A percentile compares a stretch with the other conserved stretches of the same genome.
phyloP scores from a whole-genome alignment of 2,329 filamentous ascomycete species.

The Mycocentrospora acerina region DNA sequence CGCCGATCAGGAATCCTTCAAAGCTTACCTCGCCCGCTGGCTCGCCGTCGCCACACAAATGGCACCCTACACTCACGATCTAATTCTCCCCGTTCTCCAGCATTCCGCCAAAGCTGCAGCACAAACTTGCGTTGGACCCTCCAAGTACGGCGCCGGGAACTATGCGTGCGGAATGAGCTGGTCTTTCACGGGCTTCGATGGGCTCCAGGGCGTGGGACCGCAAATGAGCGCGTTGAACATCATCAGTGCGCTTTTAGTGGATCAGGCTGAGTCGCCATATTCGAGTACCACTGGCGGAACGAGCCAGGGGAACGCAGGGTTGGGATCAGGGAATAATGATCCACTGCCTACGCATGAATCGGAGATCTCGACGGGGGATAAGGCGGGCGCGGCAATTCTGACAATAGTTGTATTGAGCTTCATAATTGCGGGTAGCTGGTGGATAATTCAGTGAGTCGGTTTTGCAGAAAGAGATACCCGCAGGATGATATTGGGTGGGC shows the following conservation, averaged over 20 bases:
- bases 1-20: slow-evolving; percentile 48
- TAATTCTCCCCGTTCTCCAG: slow-evolving; percentile 55
- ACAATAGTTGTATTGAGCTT: slow-evolving; percentile 36
- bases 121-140: slow-evolving; percentile 53
- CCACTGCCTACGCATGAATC: slow-evolving; percentile 13
- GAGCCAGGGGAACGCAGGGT: slow-evolving; percentile 47
- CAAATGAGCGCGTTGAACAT: slow-evolving; percentile 60
- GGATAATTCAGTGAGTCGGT: slow-evolving; percentile 18
- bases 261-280: slow-evolving; percentile 44
- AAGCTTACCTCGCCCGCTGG: slow-evolving; percentile 51
- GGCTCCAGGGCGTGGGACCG: slow-evolving; percentile 55
- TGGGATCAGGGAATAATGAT: slow-evolving; percentile 38
- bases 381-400: slow-evolving; percentile 46
- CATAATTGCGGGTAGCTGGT: slow-evolving; percentile 24
- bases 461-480: no score
- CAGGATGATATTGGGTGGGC: no score
- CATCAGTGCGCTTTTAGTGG: slow-evolving; percentile 49
- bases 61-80: slow-evolving; percentile 56
- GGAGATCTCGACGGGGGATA: slow-evolving; percentile 40
- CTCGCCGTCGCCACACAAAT: slow-evolving; percentile 59
- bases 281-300: slow-evolving; percentile 55
- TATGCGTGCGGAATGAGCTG: slow-evolving; percentile 48
- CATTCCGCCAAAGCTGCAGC: slow-evolving; percentile 58
- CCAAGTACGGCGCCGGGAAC: slow-evolving; percentile 34
- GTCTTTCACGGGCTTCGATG: slow-evolving; percentile 47